Base-by-base conservation (phyloP, 176 grass and related monocot species). In the Bromus sterilis region DNA sequence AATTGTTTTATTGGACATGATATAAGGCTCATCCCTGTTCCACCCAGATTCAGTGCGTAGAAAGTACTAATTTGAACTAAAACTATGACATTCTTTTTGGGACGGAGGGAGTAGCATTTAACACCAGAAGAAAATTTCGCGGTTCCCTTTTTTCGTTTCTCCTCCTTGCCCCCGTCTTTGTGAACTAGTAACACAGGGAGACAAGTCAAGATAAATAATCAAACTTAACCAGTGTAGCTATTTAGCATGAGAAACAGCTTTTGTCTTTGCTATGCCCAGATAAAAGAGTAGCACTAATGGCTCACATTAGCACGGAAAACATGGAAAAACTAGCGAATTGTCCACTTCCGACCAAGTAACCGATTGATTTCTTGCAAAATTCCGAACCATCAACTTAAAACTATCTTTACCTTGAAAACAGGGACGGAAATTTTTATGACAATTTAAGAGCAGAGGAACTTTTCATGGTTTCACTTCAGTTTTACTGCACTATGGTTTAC, bases 151-250 rank as follows among this genome's bases (percentile, higher is more conserved):
- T 84, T 88, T 34, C 55, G 68, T 65, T 78, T 97, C 31, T 86
- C 77, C 4, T 55, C 82, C 63, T 97, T 97, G 20, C 94, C 85
- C 42, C 91, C 94, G 79, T 90, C 91, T 61, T 97, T 97, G 80
- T 81, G 88, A 89, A 97, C 91, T 94, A 23, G 10, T 23, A 71
- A 28, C 7, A 66, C 18, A 66, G 63, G 57, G 11, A 8, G 2
- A 33, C 32, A 18, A 55, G 15, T 55, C 11, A 62, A 60, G 2
- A 6, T 16, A 4, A 37, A 80, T 26, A 25, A 78, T 53, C 63
- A 7, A 65, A 65, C 4, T 7, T 9, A 21, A 72, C 25, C 15
- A 74, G 9, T 76, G 42, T 3, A 66, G 42, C 31, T 83, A 65
- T 15, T 36, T 53, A 65, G 64, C 58, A 73, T 12, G 15, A 24